Evolutionary conservation across 371 early-diverging fungal genomes (phyloP).

Genomic region (Saksenaea oblongispora): DNA sequence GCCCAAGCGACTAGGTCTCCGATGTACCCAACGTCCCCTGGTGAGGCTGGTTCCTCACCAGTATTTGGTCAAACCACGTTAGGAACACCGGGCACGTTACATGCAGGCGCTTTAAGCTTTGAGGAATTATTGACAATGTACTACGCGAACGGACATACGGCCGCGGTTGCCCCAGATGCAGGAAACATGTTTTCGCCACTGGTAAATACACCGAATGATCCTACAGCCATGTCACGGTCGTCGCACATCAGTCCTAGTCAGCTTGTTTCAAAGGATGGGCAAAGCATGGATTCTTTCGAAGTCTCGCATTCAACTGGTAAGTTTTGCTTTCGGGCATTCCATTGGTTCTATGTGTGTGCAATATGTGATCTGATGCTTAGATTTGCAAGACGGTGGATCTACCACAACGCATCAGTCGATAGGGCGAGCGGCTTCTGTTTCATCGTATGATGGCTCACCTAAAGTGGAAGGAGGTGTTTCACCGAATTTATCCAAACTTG

Average conservation of each 20-base stretch:
- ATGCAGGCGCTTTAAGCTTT: constrained; percentile 29
- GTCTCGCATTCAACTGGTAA: constrained; percentile 5
- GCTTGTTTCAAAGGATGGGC: constrained; percentile 14
- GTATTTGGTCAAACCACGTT: neutral
- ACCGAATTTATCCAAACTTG: constrained; percentile 13
- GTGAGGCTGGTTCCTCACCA: constrained; percentile 13
- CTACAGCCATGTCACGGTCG: constrained; percentile 4
- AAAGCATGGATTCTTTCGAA: constrained; percentile 11
- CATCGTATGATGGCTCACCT: neutral
- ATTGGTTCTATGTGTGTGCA: neutral
- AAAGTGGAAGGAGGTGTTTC: constrained; percentile 3
- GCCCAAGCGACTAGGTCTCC: constrained; percentile 21
- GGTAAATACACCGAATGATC: constrained; percentile 2
- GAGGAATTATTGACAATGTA: constrained; percentile 24
- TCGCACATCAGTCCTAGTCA: constrained; percentile 39
- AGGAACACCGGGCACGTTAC: constrained; percentile 11
- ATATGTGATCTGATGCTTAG: neutral
- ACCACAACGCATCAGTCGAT: neutral
- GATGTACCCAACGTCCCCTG: constrained; percentile 9
- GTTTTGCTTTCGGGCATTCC: neutral
- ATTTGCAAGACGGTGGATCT: neutral
- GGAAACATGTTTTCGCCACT: constrained; percentile 10
- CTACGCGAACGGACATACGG: constrained; percentile 8
- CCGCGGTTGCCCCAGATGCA: neutral
- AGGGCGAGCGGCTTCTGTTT: neutral